Percentiles rank a stretch among this genome's conserved stretches.
Evolutionary conservation across 2,329 filamentous ascomycete species (phyloP).

Genomic region (Fusarium citri): DNA sequence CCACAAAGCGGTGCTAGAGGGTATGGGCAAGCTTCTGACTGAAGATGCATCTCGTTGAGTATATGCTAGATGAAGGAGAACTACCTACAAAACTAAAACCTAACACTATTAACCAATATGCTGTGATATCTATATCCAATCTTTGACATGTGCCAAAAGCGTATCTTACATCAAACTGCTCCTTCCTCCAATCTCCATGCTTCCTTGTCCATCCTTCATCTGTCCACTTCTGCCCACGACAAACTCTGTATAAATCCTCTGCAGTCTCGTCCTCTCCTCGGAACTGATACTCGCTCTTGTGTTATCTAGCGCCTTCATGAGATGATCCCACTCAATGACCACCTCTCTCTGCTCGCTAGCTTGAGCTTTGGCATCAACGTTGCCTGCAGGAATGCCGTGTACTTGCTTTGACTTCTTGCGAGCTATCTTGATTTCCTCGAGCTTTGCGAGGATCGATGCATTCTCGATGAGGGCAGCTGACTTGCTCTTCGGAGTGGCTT

Average conservation of each 20-base stretch:
- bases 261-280: slow-evolving; percentile 79
- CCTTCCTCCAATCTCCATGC: slow-evolving; percentile 90
- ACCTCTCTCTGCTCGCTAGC: slow-evolving; percentile 71
- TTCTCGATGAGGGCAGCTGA: slow-evolving; percentile 76
- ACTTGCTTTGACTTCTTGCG: slow-evolving; percentile 62
- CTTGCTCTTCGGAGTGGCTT: slow-evolving; percentile 60
- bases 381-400: slow-evolving; percentile 44
- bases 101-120: not conserved
- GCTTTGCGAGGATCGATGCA: slow-evolving; percentile 81
- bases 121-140: slow-evolving; percentile 5
- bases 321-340: slow-evolving; percentile 84
- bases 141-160: slow-evolving; percentile 4
- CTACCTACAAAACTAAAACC: not conserved
- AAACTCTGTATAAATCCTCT: slow-evolving; percentile 91
- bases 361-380: slow-evolving; percentile 45
- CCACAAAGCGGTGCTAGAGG: slow-evolving; percentile 56
- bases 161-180: slow-evolving; percentile 85
- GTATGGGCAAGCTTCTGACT: slow-evolving; percentile 38
- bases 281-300: slow-evolving; percentile 86
- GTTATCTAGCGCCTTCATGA: slow-evolving; percentile 78
- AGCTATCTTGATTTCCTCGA: slow-evolving; percentile 80
- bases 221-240: slow-evolving; percentile 92
- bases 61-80: not conserved
- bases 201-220: slow-evolving; percentile 92
- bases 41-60: slow-evolving; percentile 28